Conservation (phyloP, 2,329 filamentous ascomycete genomes). For the Tolypocladium tropicale region DNA sequence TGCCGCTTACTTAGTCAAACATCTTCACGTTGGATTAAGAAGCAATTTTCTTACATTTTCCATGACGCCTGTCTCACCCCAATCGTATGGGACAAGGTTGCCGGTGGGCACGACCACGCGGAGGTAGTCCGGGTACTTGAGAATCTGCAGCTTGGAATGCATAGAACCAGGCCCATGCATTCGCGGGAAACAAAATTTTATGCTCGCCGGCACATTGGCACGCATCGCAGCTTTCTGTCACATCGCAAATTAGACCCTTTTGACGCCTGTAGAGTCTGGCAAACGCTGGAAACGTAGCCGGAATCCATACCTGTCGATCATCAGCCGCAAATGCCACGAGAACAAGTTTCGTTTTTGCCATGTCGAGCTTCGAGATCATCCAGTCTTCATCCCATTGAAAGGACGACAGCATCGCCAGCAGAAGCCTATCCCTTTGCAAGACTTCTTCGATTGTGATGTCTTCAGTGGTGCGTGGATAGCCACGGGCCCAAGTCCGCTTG, state of each 20-base stretch:
- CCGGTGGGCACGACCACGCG: conserved; percentile 79
- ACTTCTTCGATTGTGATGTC: conserved; percentile 88
- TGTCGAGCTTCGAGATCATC: conserved; percentile 62
- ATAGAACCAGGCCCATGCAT: conserved; percentile 69
- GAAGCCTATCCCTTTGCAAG: conserved; percentile 59
- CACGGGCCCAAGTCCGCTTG: conserved; percentile 70
- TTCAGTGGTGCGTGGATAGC: conserved; percentile 48
- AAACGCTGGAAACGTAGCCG: not conserved
- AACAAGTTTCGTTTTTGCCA: conserved; percentile 48
- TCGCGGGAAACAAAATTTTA: conserved; percentile 71
- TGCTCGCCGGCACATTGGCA: conserved; percentile 36
- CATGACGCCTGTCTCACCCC: conserved; percentile 76
- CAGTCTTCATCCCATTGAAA: conserved; percentile 81
- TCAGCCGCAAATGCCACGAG: conserved; percentile 46
- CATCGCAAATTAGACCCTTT: conserved; percentile 7
- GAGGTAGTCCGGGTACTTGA: conserved; percentile 66
- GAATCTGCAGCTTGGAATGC: conserved; percentile 89
- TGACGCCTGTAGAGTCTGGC: no score
- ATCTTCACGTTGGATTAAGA: not conserved
- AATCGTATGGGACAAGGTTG: conserved; percentile 78
- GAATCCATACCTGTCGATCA: conserved; percentile 38
- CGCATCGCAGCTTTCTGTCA: conserved; percentile 35
- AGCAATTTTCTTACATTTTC: conserved; percentile 57
- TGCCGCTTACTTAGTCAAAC: conserved; percentile 16
- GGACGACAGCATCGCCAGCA: conserved; percentile 73